Evolutionary conservation across 495 filamentous ascomycete species (phyloP).

Genomic region (Acidomyces sp.): DNA sequence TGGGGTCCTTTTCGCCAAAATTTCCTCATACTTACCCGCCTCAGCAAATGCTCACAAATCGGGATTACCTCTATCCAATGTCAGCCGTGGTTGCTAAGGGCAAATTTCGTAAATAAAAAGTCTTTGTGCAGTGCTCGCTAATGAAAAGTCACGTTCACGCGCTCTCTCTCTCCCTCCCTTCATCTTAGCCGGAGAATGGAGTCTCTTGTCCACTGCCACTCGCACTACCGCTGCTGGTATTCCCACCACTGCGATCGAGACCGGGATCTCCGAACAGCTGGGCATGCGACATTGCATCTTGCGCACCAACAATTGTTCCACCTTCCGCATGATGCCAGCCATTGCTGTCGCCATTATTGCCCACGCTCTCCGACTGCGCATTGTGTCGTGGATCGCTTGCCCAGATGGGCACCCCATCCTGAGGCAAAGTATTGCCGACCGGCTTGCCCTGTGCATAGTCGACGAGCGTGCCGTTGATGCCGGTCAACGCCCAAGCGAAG

Average conservation of each 20-base stretch:
- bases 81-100: too few species aligned
- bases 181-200: too few species aligned
- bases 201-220: too few species aligned
- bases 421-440: slow-evolving; percentile 44
- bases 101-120: too few species aligned
- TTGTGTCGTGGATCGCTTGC: slow-evolving; percentile 8
- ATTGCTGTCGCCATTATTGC: not conserved
- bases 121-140: too few species aligned
- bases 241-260: not conserved
- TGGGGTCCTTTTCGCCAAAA: too few species aligned
- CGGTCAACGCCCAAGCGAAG: slow-evolving; percentile 68
- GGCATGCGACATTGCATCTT: not conserved
- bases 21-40: too few species aligned
- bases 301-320: not conserved
- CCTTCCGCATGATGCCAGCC: not conserved
- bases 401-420: slow-evolving; percentile 45
- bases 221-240: too few species aligned
- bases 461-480: slow-evolving; percentile 67
- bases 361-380: not conserved
- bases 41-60: too few species aligned
- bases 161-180: too few species aligned
- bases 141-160: too few species aligned
- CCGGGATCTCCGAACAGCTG: slow-evolving; percentile 16
- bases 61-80: too few species aligned
- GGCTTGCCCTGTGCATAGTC: slow-evolving; percentile 51